Conservation (phyloP, 2,329 filamentous ascomycete genomes). For the Gaeumannomyces sp. region DNA sequence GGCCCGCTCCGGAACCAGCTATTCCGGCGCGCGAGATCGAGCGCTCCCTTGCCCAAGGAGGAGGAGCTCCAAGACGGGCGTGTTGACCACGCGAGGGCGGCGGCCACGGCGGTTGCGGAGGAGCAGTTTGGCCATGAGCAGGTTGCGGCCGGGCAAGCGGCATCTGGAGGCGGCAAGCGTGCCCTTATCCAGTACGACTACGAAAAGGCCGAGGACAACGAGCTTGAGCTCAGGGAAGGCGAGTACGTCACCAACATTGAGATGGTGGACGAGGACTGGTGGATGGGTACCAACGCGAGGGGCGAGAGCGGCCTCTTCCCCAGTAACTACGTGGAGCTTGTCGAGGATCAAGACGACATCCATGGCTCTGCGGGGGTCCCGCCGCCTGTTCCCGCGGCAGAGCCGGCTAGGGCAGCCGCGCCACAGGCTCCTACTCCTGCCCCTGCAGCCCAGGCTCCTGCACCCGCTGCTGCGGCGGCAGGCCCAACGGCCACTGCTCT, state of each 20-base stretch:
- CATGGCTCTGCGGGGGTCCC: conserved; percentile 20
- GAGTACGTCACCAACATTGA: conserved; percentile 88
- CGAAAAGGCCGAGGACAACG: conserved; percentile 95
- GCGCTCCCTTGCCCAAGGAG: conserved; percentile 55
- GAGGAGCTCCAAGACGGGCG: conserved; percentile 61
- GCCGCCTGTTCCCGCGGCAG: conserved; percentile 24
- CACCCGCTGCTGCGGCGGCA: conserved; percentile 24
- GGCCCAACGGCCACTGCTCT: conserved; percentile 73
- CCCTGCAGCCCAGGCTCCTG: conserved; percentile 31
- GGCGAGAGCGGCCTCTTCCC: conserved; percentile 91
- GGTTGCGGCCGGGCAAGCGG: conserved; percentile 27
- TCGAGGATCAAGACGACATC: conserved; percentile 51
- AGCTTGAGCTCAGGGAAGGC: conserved; percentile 84
- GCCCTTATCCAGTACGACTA: conserved; percentile 91
- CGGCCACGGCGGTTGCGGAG: conserved; percentile 49
- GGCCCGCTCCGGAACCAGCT: conserved; percentile 47
- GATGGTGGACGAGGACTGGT: conserved; percentile 98
- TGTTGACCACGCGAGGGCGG: conserved; percentile 49
- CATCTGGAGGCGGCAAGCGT: conserved; percentile 47
- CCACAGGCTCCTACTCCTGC: conserved; percentile 24
- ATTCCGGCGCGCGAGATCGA: conserved; percentile 46
- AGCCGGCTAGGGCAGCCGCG: conserved; percentile 9
- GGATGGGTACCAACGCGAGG: conserved; percentile 83
- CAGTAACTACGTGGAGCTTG: conserved; percentile 90
- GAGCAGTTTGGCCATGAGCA: conserved; percentile 35